A percentile compares a stretch with the other conserved stretches of the same genome.
phyloP scores from a whole-genome alignment of 352 stramenopile species.

The Pythium monospermum region DNA sequence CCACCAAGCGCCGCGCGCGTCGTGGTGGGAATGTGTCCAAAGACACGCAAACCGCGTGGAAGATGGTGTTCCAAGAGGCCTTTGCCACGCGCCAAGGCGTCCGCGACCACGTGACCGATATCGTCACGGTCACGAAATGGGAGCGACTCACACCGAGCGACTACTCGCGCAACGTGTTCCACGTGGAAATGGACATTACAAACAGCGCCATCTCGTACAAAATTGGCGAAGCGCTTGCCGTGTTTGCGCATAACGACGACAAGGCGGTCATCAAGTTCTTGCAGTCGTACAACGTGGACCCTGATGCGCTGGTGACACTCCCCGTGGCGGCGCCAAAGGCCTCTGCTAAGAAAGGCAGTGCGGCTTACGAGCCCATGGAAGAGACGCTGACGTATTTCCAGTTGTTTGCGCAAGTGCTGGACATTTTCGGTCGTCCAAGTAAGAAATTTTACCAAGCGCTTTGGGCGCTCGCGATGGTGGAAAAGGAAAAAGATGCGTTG shows the following conservation, averaged over 20 bases:
- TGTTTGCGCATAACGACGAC: constrained; percentile 83
- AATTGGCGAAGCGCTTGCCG: constrained; percentile 76
- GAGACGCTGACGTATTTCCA: constrained; percentile 69
- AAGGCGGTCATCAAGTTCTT: constrained; percentile 72
- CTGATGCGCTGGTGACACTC: constrained; percentile 61
- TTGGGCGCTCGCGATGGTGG: constrained; percentile 52
- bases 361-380: too few species aligned
- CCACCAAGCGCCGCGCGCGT: constrained; percentile 39
- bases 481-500: constrained; percentile 64
- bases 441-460: constrained; percentile 82
- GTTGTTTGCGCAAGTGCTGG: constrained; percentile 67
- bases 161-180: constrained; percentile 86
- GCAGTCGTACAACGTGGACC: constrained; percentile 55
- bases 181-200: constrained; percentile 83
- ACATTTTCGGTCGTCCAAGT: constrained; percentile 67
- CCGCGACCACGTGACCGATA: constrained; percentile 62
- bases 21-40: constrained; percentile 26
- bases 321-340: constrained; percentile 45
- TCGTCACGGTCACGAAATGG: constrained; percentile 75
- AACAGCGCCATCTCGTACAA: constrained; percentile 79
- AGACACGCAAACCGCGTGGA: constrained; percentile 60
- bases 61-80: constrained; percentile 57
- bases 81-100: constrained; percentile 47
- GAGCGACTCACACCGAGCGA: constrained; percentile 69
- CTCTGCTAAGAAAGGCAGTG: too few species aligned